These are phyloP conservation scores for Biscutella laevigata DNA, from an alignment of 441 rosid species.

Conservation along the genomic window DNA sequence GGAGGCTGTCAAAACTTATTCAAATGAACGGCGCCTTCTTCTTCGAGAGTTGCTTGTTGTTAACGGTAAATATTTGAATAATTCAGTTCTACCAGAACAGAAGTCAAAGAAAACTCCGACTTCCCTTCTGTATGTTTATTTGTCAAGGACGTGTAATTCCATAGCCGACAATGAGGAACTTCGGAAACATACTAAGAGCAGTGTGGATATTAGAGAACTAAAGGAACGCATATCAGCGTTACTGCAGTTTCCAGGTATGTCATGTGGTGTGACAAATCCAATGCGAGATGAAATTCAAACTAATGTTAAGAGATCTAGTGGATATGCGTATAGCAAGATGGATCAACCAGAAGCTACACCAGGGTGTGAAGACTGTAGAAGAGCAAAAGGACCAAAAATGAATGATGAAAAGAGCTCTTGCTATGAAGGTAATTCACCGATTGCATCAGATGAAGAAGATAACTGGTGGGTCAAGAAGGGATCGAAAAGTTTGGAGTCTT, in stretches of 20 bases:
- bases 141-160: slow-evolving; percentile 37
- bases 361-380: slow-evolving; percentile 92
- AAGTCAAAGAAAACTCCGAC: slow-evolving; percentile 39
- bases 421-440: slow-evolving; percentile 60
- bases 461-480: slow-evolving; percentile 94
- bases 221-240: slow-evolving; percentile 66
- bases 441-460: slow-evolving; percentile 86
- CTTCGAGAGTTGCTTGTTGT: slow-evolving; percentile 41
- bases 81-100: slow-evolving; percentile 30
- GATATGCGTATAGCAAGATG: slow-evolving; percentile 47
- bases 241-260: slow-evolving; percentile 61
- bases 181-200: slow-evolving; percentile 39
- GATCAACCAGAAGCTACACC: slow-evolving; percentile 54
- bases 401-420: slow-evolving; percentile 64
- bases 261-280: slow-evolving; percentile 37
- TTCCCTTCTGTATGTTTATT: slow-evolving; percentile 37
- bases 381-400: slow-evolving; percentile 67
- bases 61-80: slow-evolving; percentile 27
- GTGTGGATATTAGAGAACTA: slow-evolving; percentile 45
- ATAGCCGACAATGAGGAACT: slow-evolving; percentile 23
- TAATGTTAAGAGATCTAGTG: slow-evolving; percentile 57
- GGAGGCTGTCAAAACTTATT: slow-evolving; percentile 59
- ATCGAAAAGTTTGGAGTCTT: slow-evolving; percentile 41
- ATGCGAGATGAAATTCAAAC: slow-evolving; percentile 61
- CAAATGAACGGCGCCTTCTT: slow-evolving; percentile 79